Base-by-base conservation (phyloP, 108 stramenopile species). In the Poteriospumella lacustris region DNA sequence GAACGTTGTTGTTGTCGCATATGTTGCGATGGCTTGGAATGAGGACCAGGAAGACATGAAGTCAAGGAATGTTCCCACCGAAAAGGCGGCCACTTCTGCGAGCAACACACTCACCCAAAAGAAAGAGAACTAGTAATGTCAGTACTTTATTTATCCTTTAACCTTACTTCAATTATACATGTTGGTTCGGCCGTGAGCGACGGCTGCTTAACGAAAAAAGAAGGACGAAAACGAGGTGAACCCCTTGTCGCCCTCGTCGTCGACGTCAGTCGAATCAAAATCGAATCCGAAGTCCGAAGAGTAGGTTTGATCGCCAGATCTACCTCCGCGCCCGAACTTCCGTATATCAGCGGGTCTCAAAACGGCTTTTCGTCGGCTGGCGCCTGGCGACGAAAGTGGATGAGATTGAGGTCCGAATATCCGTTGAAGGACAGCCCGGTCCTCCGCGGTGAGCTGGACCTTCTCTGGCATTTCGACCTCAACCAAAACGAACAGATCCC, bases 11-110 rank as follows among this genome's bases (percentile, higher is more conserved):
- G 36, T 73, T 38, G 70, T 31, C 9, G 15, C 47, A 5, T 73
- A 73, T 33, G 70, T 73, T 3, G 31, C 33, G 3, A 73, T 73
- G 70, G 70, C 70, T n/a, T 73, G 70, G 70, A 3, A 19, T 12
- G 70, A 73, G 36, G 41, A 39, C 9, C 40, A 56, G 9, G 70
- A 73, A 29, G 70, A 42, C n/a, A n/a, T n/a, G n/a, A n/a, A n/a
- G n/a, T n/a, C n/a, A n/a, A n/a, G n/a, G n/a, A n/a, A n/a, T n/a
- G n/a, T n/a, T n/a, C n/a, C n/a, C n/a, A n/a, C n/a, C n/a, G n/a
- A n/a, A n/a, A n/a, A n/a, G n/a, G n/a, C n/a, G n/a, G n/a, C n/a
- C n/a, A n/a, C n/a, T n/a, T n/a, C n/a, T n/a, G n/a, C n/a, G n/a
- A n/a, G n/a, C n/a, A n/a, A n/a, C n/a, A n/a, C n/a, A n/a, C n/a